These are phyloP conservation scores for Lachnellula arida DNA, from an alignment of 2,329 filamentous ascomycete genomes.

Conservation along the genomic window DNA sequence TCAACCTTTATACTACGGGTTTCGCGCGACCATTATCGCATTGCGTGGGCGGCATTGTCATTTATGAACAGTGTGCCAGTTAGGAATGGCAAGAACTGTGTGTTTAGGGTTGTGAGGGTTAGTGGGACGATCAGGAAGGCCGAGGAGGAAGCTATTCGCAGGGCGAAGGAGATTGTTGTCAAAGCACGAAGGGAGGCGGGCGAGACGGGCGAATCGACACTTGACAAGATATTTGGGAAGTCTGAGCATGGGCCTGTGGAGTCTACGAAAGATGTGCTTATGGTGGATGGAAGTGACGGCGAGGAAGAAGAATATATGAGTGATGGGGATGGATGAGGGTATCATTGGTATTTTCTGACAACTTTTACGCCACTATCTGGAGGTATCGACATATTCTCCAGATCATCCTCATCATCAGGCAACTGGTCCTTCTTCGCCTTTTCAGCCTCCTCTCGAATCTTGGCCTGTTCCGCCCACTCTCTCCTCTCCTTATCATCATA, in stretches of 20 bases:
- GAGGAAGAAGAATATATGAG: slow-evolving; percentile 43
- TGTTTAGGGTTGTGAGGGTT: slow-evolving; percentile 79
- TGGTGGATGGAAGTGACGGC: slow-evolving; percentile 42
- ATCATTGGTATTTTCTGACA: slow-evolving; percentile 57
- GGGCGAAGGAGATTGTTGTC: slow-evolving; percentile 68
- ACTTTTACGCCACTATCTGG: slow-evolving; percentile 65
- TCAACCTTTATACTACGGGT: slow-evolving; percentile 90
- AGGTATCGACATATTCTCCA: slow-evolving; percentile 46
- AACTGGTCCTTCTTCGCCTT: slow-evolving; percentile 33
- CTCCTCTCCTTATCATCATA: slow-evolving; percentile 76
- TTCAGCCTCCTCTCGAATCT: slow-evolving; percentile 39
- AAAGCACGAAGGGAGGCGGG: slow-evolving; percentile 52
- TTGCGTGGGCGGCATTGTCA: slow-evolving; percentile 86
- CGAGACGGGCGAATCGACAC: slow-evolving; percentile 34
- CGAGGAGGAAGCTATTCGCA: slow-evolving; percentile 81
- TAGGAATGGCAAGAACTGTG: slow-evolving; percentile 59
- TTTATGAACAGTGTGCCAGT: slow-evolving; percentile 66
- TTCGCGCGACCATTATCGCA: slow-evolving; percentile 73
- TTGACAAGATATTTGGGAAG: slow-evolving; percentile 38
- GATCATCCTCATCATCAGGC: slow-evolving; percentile 33
- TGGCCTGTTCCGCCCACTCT: slow-evolving; percentile 71
- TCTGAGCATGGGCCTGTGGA: slow-evolving; percentile 14
- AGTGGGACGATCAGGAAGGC: slow-evolving; percentile 91
- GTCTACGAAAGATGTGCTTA: slow-evolving; percentile 38
- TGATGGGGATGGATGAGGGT: slow-evolving; percentile 38